Evolutionary conservation across 2,329 filamentous ascomycete genomes (phyloP).

Genomic region (Incumbomyces lentus): DNA sequence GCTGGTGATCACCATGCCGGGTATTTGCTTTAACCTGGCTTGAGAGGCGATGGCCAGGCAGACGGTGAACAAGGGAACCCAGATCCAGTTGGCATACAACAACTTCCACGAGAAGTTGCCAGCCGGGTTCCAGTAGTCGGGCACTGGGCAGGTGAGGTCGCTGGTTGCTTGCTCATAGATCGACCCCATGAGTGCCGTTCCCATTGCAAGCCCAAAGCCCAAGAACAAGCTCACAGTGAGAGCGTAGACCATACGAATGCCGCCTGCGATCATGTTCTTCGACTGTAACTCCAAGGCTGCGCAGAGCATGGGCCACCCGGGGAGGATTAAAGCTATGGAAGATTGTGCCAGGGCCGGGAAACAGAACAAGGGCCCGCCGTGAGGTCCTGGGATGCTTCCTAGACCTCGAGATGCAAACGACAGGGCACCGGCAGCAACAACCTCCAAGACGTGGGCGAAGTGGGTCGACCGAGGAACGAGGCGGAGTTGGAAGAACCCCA

Average conservation of each 20-base stretch:
- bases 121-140: constrained; percentile 4
- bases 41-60: constrained; percentile 72
- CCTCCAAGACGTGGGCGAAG: constrained; percentile 53
- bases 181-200: constrained; percentile 50
- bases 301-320: constrained; percentile 54
- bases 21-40: constrained; percentile 66
- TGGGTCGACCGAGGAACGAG: constrained; percentile 63
- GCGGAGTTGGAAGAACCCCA: constrained; percentile 65
- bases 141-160: constrained; percentile 8
- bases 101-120: constrained; percentile 16
- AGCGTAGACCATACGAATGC: constrained; percentile 62
- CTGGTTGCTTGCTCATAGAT: constrained; percentile 8
- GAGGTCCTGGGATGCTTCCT: constrained; percentile 51
- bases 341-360: constrained; percentile 62
- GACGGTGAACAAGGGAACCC: constrained; percentile 62
- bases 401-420: constrained; percentile 59
- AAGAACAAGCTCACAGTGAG: constrained; percentile 64
- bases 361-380: constrained; percentile 46
- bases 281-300: constrained; percentile 58
- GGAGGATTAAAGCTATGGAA: constrained; percentile 63
- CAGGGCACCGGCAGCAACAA: constrained; percentile 52
- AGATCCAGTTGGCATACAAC: constrained; percentile 47
- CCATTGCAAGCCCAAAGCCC: constrained; percentile 61
- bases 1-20: constrained; percentile 64
- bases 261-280: constrained; percentile 57